Evolutionary conservation across 208 protist genomes (phyloP), one percentile per base, ranked within the genome.

Genomic region (Leishmania amazonensis): DNA sequence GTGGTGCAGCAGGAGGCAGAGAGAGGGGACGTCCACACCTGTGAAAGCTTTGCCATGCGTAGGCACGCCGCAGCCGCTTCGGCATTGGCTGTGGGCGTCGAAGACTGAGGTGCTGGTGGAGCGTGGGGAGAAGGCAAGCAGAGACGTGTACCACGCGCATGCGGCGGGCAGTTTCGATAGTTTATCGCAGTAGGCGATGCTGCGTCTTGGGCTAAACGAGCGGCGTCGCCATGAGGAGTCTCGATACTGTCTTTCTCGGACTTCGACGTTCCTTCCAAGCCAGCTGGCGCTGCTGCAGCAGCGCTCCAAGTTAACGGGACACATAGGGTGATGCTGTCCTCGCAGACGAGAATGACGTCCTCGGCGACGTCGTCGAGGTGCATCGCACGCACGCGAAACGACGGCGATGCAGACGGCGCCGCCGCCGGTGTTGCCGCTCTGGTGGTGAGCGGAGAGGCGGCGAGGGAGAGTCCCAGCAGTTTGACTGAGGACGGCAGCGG

Each of bases 361-460:
- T 87, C 85, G 2, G 88, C 88, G 15, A 91, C 90, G 40, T 93
- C 90, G 60, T 93, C 90, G 45, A 93, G 73, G 78, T 84, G 87
- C 8, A 93, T 82, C 19, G 83, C 57, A 2, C 45, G 57, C 4
- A 90, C 83, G 17, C 75, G 78, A 58, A 87, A 82, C 19, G 88
- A 83, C 7, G 73, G 49, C 1, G 80, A 54, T 5, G 75, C 6
- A 54, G 64, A 9, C 54, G 47, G 6, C 53, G 60, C 57, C n/a
- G 40, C 58, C 9, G 54, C 47, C 6, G 53, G 58, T 47, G 42
- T 77, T 31, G 51, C n/a, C 1, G 75, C 15, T 9, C 35, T 67
- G 53, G 47, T 2, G 21, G 19, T 45, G 31, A 31, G 9, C 24
- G 40, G 13, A 45, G 3, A 40, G 17, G 42, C 31, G 40, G 49